phyloP scores from a whole-genome alignment of 257 asterid genomes.

The Nicotiana undulata region DNA sequence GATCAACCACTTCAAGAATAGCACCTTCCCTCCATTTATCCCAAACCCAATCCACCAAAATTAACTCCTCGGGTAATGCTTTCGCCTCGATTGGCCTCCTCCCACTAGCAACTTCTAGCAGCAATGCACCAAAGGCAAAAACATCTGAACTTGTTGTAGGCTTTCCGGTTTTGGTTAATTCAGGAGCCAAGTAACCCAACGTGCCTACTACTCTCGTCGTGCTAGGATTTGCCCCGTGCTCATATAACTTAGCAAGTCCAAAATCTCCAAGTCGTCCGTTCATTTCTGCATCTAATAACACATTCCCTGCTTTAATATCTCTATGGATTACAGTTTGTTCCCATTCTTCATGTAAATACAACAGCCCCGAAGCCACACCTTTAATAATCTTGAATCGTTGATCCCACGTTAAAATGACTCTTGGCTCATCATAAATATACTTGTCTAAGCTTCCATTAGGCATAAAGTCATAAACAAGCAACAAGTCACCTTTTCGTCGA shows the following conservation, averaged over 20 bases:
- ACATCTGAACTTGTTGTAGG: slow-evolving; percentile 59
- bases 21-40: slow-evolving; percentile 50
- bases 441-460: slow-evolving; percentile 68
- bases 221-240: slow-evolving; percentile 46
- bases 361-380: slow-evolving; percentile 56
- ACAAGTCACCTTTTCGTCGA: slow-evolving; percentile 32
- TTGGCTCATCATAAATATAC: slow-evolving; percentile 39
- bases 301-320: slow-evolving; percentile 66
- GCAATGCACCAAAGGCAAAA: slow-evolving; percentile 64
- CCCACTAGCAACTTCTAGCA: slow-evolving; percentile 66
- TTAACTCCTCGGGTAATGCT: slow-evolving; percentile 59
- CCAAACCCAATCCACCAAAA: slow-evolving; percentile 78
- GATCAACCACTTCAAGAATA: slow-evolving; percentile 43
- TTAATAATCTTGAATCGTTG: slow-evolving; percentile 56
- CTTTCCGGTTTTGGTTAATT: slow-evolving; percentile 62
- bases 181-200: slow-evolving; percentile 72
- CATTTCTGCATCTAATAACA: slow-evolving; percentile 46
- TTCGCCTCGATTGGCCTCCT: slow-evolving; percentile 62
- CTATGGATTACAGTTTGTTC: slow-evolving; percentile 72
- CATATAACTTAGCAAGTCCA: slow-evolving; percentile 62
- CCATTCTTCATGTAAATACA: slow-evolving; percentile 70
- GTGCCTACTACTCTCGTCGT: slow-evolving; percentile 73
- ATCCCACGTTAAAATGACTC: slow-evolving; percentile 41
- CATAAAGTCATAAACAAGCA: slow-evolving; percentile 72
- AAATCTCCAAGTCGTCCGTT: slow-evolving; percentile 67